These are phyloP conservation scores for Sclerospora graminicola DNA, from an alignment of 352 stramenopile genomes.

Conservation along the genomic window DNA sequence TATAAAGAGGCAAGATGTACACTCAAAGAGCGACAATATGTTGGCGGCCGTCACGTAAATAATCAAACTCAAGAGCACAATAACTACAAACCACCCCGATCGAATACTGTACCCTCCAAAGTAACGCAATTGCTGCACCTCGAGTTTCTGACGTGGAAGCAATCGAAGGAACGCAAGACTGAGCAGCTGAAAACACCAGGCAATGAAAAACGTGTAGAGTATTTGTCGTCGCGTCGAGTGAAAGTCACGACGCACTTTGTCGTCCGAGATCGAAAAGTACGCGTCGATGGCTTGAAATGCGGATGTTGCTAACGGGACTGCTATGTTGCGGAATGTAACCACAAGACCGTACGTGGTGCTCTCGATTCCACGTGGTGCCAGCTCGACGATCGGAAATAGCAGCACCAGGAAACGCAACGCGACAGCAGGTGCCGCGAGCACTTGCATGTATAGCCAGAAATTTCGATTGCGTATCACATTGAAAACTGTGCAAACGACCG, in stretches of 20 bases:
- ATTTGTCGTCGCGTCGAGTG: slow-evolving; percentile 27
- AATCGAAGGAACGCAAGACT: slow-evolving; percentile 35
- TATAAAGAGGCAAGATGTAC: slow-evolving; percentile 52
- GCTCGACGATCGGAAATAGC: slow-evolving; percentile 47
- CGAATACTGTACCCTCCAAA: slow-evolving; percentile 45
- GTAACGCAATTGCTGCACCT: slow-evolving; percentile 52
- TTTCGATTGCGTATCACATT: slow-evolving; percentile 33
- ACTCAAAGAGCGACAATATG: slow-evolving; percentile 35
- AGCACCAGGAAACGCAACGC: slow-evolving; percentile 40
- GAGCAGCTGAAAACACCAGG: slow-evolving; percentile 33
- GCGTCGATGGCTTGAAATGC: slow-evolving; percentile 33
- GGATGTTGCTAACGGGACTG: slow-evolving; percentile 30
- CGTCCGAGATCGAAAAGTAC: slow-evolving; percentile 29
- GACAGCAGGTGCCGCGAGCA: slow-evolving; percentile 29
- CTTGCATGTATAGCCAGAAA: slow-evolving; percentile 50
- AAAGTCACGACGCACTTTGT: slow-evolving; percentile 17
- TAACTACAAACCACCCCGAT: slow-evolving; percentile 29
- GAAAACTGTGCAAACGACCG: slow-evolving; percentile 36
- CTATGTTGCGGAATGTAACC: slow-evolving; percentile 54
- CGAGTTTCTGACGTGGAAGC: slow-evolving; percentile 46
- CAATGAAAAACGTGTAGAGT: slow-evolving; percentile 38
- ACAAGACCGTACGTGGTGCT: slow-evolving; percentile 51
- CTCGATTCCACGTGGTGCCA: slow-evolving; percentile 42
- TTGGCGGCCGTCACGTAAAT: slow-evolving; percentile 33
- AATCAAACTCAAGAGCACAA: slow-evolving; percentile 24